phyloP scores from a whole-genome alignment of 2,329 filamentous ascomycete species.

The Colletotrichum trifolii region DNA sequence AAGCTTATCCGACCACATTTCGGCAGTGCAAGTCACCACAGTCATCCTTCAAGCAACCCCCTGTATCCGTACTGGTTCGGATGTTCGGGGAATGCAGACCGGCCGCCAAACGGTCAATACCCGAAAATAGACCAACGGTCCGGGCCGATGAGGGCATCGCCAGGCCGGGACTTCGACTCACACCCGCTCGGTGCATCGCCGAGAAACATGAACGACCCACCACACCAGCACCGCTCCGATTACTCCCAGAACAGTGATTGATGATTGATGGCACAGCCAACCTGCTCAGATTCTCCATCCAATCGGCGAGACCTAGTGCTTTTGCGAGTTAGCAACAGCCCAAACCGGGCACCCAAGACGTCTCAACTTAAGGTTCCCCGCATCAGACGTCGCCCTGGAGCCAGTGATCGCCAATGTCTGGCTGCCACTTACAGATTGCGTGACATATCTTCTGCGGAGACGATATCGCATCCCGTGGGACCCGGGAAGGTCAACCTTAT shows the following conservation, averaged over 20 bases:
- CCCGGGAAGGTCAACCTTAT: constrained; percentile 27
- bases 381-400: constrained; percentile 8
- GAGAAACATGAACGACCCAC: neutral
- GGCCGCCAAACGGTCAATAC: too few species aligned
- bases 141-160: neutral
- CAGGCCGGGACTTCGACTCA: neutral
- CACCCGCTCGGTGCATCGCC: neutral
- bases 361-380: constrained; percentile 27
- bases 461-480: neutral
- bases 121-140: too few species aligned
- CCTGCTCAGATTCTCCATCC: constrained; percentile 28
- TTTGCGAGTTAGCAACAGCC: constrained; percentile 7
- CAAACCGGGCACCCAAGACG: constrained; percentile 7
- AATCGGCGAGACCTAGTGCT: constrained; percentile 21
- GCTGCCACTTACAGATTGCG: constrained; percentile 8
- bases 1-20: too few species aligned
- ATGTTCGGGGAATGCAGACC: too few species aligned
- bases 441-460: too few species aligned
- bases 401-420: constrained; percentile 9
- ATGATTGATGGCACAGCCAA: constrained; percentile 26
- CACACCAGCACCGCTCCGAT: neutral
- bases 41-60: too few species aligned
- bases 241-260: constrained; percentile 2
- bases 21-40: too few species aligned
- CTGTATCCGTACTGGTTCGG: too few species aligned